Evolutionary conservation across 2,329 filamentous ascomycete species (phyloP), one percentile per base, ranked within the genome.

Genomic region (Lachnellula subtilissima): DNA sequence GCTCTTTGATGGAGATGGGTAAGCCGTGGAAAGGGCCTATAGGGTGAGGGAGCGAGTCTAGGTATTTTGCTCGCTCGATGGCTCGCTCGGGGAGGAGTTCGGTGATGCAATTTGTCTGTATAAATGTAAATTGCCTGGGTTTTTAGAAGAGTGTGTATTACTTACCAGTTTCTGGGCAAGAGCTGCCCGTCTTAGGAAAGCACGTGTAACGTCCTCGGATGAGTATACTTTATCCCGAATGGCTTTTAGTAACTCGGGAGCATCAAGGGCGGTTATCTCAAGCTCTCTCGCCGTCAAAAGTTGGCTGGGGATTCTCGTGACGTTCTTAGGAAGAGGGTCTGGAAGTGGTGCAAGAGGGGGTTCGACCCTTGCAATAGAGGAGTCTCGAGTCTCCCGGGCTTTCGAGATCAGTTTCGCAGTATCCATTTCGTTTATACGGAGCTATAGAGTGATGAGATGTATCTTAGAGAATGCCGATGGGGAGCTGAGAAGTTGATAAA

Each of bases 21-120:
- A 83, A 67, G 0, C 79, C 81, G 65, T 81, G 80, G 7, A 78
- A 61, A 22, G 76, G 72, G 3, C 79, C 78, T 63, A 78, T 73
- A 15, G 75, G 62, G 59, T 73, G 71, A 3, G 72, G 72, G 32
- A 70, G 71, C 11, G 64, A 64, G 56, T 77, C 75, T 61, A 74
- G 56, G 66, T 68, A 52, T 61, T 65, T 65, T 5, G 74, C 75
- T 19, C 70, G 60, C 5, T 61, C 65, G 0, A 76, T 61, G 0
- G 75, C 74, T 46, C 73, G 68, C 2, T 72, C 68, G 55, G 75
- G 75, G 62, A 76, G 69, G 15, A 74, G 73, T 59, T 76, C 74
- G 2, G 73, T 75, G 14, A 75, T 54, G 53, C 73, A 75, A 52
- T 69, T 72, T 17, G 49, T 51, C 49, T 51, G 14, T 40, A 15